Evolutionary conservation across 2,329 filamentous ascomycete species (phyloP).

Genomic region (Aspergillus brasiliensis): DNA sequence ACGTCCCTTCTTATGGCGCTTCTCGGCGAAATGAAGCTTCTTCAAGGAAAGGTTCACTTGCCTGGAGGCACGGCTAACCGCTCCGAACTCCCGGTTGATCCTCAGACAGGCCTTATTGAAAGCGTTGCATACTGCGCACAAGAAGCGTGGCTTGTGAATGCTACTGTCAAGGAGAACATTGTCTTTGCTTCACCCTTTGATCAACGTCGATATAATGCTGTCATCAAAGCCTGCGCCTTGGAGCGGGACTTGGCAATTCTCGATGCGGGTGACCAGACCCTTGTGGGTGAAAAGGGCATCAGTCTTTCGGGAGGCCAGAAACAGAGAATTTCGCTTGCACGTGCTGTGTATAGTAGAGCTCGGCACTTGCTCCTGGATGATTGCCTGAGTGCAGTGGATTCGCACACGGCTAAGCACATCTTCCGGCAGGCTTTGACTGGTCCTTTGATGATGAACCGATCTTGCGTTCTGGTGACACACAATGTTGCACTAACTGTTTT

Average conservation of each 20-base stretch:
- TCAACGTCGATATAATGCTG: conserved; percentile 79
- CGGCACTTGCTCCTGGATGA: conserved; percentile 90
- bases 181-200: conserved; percentile 82
- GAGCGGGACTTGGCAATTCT: conserved; percentile 91
- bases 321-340: conserved; percentile 93
- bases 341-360: conserved; percentile 94
- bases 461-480: conserved; percentile 94
- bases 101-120: conserved; percentile 83
- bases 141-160: conserved; percentile 95
- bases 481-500: conserved; percentile 88
- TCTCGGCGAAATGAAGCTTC: conserved; percentile 89
- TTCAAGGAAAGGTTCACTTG: conserved; percentile 78
- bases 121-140: conserved; percentile 96
- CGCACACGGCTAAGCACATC: conserved; percentile 97
- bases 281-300: conserved; percentile 97
- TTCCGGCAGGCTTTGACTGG: conserved; percentile 91
- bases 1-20: conserved; percentile 94
- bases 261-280: conserved; percentile 85
- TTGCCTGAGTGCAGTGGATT: conserved; percentile 93
- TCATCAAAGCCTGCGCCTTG: conserved; percentile 86
- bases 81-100: conserved; percentile 79
- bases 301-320: conserved; percentile 96
- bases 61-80: conserved; percentile 78
- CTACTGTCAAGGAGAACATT: conserved; percentile 94
- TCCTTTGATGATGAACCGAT: conserved; percentile 82